phyloP scores from a whole-genome alignment of 305 asterid genomes.

The Ajuga reptans region DNA sequence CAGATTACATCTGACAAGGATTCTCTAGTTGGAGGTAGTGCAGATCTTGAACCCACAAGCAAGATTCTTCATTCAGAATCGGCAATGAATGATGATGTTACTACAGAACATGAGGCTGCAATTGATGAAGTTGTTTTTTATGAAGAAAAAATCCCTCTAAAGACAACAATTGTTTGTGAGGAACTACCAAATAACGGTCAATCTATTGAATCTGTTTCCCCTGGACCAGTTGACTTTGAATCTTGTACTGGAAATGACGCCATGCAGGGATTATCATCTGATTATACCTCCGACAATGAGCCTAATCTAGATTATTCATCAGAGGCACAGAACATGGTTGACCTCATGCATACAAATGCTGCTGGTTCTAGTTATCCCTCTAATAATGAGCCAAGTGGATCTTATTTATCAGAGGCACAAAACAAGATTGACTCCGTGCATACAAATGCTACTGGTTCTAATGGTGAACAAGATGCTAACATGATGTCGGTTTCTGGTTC shows the following conservation, averaged over 20 bases:
- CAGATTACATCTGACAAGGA: constrained; percentile 29
- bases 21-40: constrained; percentile 27
- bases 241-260: constrained; percentile 26
- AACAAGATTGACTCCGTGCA: constrained; percentile 27
- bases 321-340: constrained; percentile 32
- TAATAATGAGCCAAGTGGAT: constrained; percentile 30
- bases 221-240: constrained; percentile 32
- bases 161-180: constrained; percentile 24
- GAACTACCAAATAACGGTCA: constrained; percentile 31
- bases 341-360: constrained; percentile 16
- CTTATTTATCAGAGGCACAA: constrained; percentile 27
- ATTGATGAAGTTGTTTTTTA: constrained; percentile 33
- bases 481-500: constrained; percentile 25
- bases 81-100: constrained; percentile 27
- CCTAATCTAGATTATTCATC: constrained; percentile 31
- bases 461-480: constrained; percentile 28
- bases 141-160: constrained; percentile 16
- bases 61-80: constrained; percentile 29
- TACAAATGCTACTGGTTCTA: constrained; percentile 21
- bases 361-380: constrained; percentile 24
- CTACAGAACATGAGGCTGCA: constrained; percentile 24
- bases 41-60: constrained; percentile 29
- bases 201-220: constrained; percentile 30
- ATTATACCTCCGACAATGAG: constrained; percentile 23
- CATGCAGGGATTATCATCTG: constrained; percentile 25